These are phyloP conservation scores for Plasmodium yoelii DNA, from an alignment of 169 alveolate genomes.

Conservation along the genomic window DNA sequence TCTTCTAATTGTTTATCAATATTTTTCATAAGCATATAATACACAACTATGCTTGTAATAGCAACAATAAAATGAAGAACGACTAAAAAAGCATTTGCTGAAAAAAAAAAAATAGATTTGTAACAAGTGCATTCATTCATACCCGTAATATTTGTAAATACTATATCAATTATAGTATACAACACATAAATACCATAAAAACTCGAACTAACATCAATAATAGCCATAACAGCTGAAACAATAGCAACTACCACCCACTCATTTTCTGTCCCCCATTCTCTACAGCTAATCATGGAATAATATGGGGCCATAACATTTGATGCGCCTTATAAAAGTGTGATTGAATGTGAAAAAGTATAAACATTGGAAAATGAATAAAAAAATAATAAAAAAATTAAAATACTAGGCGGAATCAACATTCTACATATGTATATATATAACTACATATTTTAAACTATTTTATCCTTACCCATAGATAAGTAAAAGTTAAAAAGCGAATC, in stretches of 20 bases:
- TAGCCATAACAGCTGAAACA: conserved; percentile 80
- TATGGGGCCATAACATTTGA: conserved; percentile 66
- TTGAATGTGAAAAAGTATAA: background rate
- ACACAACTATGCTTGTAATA: conserved; percentile 67
- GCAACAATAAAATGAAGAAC: conserved; percentile 80
- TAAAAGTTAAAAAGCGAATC: conserved; percentile 79
- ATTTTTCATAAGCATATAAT: conserved; percentile 53
- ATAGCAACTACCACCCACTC: conserved; percentile 82
- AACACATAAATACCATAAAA: conserved; percentile 57
- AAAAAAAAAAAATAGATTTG: conserved; percentile 75
- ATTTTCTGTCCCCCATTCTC: conserved; percentile 81
- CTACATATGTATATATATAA: conserved; percentile 18
- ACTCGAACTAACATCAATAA: conserved; percentile 79
- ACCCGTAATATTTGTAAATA: conserved; percentile 35
- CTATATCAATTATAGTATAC: conserved; percentile 50
- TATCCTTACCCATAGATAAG: conserved; percentile 77
- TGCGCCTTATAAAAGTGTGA: conserved; percentile 19
- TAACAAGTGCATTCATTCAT: conserved; percentile 40
- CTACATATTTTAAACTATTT: conserved; percentile 29
- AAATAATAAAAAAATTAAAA: background rate
- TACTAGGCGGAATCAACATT: conserved; percentile 20
- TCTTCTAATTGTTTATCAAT: conserved; percentile 80
- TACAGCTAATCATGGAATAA: conserved; percentile 61
- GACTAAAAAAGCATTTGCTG: conserved; percentile 79
- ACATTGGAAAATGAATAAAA: background rate